Evolutionary conservation across 2,329 filamentous ascomycete species (phyloP).

Genomic region (Aspergillus neotritici): DNA sequence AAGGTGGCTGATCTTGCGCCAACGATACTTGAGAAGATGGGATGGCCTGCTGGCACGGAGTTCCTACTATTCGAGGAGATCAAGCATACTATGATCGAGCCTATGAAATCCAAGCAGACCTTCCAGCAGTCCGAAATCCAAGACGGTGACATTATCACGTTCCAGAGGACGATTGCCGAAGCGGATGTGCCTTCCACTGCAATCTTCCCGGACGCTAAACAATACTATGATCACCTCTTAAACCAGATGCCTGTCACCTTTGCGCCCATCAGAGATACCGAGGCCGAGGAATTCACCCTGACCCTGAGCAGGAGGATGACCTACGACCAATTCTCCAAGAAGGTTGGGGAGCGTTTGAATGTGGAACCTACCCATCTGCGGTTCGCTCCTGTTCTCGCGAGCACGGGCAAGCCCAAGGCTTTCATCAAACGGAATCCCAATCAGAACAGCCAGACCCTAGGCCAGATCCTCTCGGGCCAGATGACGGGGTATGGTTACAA

Average conservation of each 20-base stretch:
- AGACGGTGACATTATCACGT: conserved; percentile 94
- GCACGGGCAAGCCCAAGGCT: conserved; percentile 69
- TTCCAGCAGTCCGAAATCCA: conserved; percentile 89
- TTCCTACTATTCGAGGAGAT: conserved; percentile 90
- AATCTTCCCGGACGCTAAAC: conserved; percentile 62
- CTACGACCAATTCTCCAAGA: conserved; percentile 80
- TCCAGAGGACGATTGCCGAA: conserved; percentile 61
- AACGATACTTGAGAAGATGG: conserved; percentile 73
- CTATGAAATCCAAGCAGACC: conserved; percentile 83
- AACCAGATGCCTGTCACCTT: conserved; percentile 78
- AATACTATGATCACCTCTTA: conserved; percentile 90
- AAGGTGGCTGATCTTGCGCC: conserved; percentile 80
- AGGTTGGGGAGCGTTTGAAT: conserved; percentile 70
- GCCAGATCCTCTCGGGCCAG: conserved; percentile 69
- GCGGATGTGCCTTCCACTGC: conserved; percentile 38
- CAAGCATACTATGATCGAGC: conserved; percentile 95
- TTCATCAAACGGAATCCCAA: conserved; percentile 68
- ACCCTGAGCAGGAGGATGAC: conserved; percentile 80
- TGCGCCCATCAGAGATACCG: conserved; percentile 52
- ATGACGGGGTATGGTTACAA: conserved; percentile 66
- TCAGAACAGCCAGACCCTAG: conserved; percentile 66
- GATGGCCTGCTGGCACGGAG: conserved; percentile 70
- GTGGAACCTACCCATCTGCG: conserved; percentile 82
- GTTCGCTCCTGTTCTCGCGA: conserved; percentile 78
- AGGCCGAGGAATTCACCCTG: conserved; percentile 65